These are phyloP conservation scores for Nicotiana tabacum DNA, from an alignment of 257 asterid species.

Conservation along the genomic window DNA sequence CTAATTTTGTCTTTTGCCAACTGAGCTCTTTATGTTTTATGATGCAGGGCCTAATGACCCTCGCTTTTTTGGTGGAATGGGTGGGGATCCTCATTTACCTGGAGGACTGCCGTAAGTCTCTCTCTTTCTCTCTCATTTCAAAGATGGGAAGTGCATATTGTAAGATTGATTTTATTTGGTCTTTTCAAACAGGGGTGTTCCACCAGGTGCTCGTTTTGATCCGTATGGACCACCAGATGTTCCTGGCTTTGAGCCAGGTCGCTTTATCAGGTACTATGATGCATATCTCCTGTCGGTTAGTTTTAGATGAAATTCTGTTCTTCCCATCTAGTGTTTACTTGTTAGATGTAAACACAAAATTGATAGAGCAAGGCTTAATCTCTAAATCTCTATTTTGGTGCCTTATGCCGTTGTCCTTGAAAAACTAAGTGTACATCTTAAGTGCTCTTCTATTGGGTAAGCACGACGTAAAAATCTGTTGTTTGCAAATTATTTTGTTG, in stretches of 20 bases:
- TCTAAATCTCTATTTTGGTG: background rate
- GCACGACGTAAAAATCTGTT: background rate
- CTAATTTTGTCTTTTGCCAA: background rate
- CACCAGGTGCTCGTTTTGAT: slow-evolving; percentile 92
- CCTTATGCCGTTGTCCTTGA: background rate
- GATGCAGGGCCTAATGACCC: slow-evolving; percentile 77
- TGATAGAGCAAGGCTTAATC: background rate
- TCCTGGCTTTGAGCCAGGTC: slow-evolving; percentile 83
- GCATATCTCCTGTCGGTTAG: background rate
- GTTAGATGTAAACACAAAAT: background rate
- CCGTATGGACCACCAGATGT: slow-evolving; percentile 86
- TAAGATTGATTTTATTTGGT: background rate
- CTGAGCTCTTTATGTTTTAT: slow-evolving; percentile 1
- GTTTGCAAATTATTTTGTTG: background rate
- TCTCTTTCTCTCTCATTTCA: background rate
- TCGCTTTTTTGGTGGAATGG: slow-evolving; percentile 55
- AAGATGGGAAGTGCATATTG: background rate
- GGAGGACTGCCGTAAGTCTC: slow-evolving; percentile 51
- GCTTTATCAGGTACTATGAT: slow-evolving; percentile 52
- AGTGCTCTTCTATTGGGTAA: background rate
- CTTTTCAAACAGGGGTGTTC: slow-evolving; percentile 47
- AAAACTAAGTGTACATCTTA: background rate
- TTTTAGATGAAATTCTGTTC: background rate
- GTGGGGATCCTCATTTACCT: slow-evolving; percentile 43
- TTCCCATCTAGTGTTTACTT: background rate